These are phyloP conservation scores for Protomyces arabidopsidicola DNA, from an alignment of 1,139 yeast species.

Conservation along the genomic window DNA sequence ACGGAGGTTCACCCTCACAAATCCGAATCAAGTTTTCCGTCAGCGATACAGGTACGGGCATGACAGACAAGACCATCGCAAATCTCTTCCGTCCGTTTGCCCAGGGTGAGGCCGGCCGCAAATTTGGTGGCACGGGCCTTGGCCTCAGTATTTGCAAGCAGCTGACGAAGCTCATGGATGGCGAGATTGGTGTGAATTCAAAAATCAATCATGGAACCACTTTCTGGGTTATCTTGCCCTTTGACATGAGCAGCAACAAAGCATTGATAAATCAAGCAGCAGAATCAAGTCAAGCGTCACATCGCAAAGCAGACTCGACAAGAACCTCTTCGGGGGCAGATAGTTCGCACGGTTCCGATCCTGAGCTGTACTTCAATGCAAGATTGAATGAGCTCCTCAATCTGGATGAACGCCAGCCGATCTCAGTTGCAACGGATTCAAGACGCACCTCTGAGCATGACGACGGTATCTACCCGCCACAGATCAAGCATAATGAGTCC, in stretches of 20 bases:
- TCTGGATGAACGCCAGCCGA: background rate
- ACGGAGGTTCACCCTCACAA: constrained; percentile 3
- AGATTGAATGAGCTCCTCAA: background rate
- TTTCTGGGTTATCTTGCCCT: constrained; percentile 43
- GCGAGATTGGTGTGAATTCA: constrained; percentile 51
- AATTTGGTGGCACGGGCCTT: constrained; percentile 58
- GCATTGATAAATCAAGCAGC: background rate
- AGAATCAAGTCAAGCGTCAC: background rate
- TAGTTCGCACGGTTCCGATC: background rate
- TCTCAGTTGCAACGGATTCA: background rate
- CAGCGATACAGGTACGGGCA: constrained; percentile 60
- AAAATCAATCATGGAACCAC: constrained; percentile 52
- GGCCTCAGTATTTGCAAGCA: constrained; percentile 42
- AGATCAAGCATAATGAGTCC: constrained; percentile 1
- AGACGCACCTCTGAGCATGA: background rate
- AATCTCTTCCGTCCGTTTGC: constrained; percentile 58
- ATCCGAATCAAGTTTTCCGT: constrained; percentile 66
- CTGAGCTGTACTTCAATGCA: background rate
- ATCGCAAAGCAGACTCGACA: background rate
- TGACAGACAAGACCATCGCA: constrained; percentile 47
- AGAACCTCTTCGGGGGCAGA: background rate
- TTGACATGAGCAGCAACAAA: background rate
- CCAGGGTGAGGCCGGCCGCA: constrained; percentile 56
- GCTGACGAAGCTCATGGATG: constrained; percentile 51
- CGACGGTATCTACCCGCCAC: constrained; percentile 10